Base-by-base conservation (phyloP, 768 basidiomycete species). In the Thelephora ganbajun region DNA sequence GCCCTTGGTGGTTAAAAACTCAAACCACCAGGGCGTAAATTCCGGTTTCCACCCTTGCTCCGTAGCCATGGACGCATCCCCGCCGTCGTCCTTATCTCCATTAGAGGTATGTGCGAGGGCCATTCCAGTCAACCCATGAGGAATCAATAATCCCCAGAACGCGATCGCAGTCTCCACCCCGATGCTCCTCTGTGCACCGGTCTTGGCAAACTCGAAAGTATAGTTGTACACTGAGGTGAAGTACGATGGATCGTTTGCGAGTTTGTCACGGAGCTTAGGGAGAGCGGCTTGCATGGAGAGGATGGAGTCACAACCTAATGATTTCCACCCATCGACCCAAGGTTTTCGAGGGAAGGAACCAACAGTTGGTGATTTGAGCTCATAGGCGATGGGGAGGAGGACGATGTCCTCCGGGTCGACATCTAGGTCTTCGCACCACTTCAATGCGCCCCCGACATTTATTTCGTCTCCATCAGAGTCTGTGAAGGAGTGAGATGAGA, bases 281-380 rank as follows among this genome's bases (percentile, higher is more conserved):
- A 91, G 64, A 12, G 72, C 59, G 3, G 58, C 57, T 57, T 72
- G 71, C 77, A 93, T 87, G 13, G 60, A 65, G 0, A 70, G 60
- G 52, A 85, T 68, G 7, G 76, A 67, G 59, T 92, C 89, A 51
- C 71, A 74, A 23, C 81, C 74, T 33, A 84, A 63, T 12, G 56
- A 60, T 61, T 79, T 83, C 88, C 89, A 90, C 1, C 88, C 89
- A 0, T 86, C 83, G 33, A 76, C 55, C 87, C 87, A 93, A 0
- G 77, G 80, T 50, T 74, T 66, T 53, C 66, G 71, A 30, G 67
- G 69, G 80, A 88, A 94, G 49, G 73, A 69, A 1, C 84, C 88
- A 45, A 93, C 67, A 50, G 66, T 56, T 0, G 82, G 83, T 4
- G 84, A 84, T 57, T 83, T 80, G 20, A 90, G 72, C 56, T 90